Evolutionary conservation across 2,329 filamentous ascomycete genomes (phyloP), one percentile per base, ranked within the genome.

Genomic region (Penicillium freii): DNA sequence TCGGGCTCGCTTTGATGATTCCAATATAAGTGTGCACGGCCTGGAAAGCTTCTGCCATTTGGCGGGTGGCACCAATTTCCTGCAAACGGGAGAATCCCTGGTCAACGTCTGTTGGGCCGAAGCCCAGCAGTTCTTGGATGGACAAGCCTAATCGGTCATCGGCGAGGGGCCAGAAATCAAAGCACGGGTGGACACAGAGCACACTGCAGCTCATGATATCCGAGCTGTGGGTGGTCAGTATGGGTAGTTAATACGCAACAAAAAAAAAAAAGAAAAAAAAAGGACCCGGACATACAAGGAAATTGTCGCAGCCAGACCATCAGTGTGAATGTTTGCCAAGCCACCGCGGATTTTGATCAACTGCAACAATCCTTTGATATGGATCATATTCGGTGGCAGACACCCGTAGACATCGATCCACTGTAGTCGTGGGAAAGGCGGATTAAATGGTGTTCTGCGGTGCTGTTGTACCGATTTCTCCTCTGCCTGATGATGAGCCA

Each of bases 271-370:
- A 29, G n/a, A 29, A 29, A 1, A 36, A 36, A 29, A 21, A 33
- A 29, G 2, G 33, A 31, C 29, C 19, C 23, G 25, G 21, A 64
- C 71, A 59, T 68, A 76, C 74, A 73, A 75, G n/a, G 69, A 73
- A 27, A 78, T 62, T 0, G 71, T 70, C 34, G 73, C 66, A 8
- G 72, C 70, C 29, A 77, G 56, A 3, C 76, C 75, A 9, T 71
- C 70, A 21, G 75, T 62, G 34, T 65, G 66, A 33, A 78, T 68
- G 13, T 72, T 69, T 5, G 66, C 58, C 9, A 78, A 54, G 0
- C 76, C 76, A 6, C 75, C 75, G 31, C 71, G 69, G 7, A 75
- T 49, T 21, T 69, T 67, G 40, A 77, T 56, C 59, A 76, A 65
- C 46, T 74, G 69, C 6, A 71, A 59, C 31, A 76, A 57, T 0